Base-by-base conservation (phyloP, 306 rosid genomes). In the Gastrolobium bilobum region DNA sequence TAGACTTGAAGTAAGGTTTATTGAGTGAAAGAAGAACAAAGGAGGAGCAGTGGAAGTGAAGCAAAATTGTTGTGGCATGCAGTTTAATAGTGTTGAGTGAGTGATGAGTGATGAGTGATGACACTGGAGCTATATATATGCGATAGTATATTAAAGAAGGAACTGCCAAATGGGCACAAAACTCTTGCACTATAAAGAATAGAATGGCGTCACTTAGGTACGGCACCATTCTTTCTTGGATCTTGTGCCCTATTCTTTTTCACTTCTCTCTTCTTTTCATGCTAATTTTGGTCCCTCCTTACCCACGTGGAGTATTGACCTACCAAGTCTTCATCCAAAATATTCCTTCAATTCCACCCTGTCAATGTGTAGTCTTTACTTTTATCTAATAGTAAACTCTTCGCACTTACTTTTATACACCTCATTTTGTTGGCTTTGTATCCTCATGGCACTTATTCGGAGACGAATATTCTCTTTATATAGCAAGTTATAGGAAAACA, bases 201-300 rank as follows among this genome's bases (percentile, higher is more conserved):
- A 63, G 60, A 70, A 76, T 73, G 78, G 73, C 71, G 81, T 77
- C 82, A 80, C 77, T 67, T 30, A 37, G 43, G 68, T 48, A 68
- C 33, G 77, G 3, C 10, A 57, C 76, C 78, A 66, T 65, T 71
- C 48, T 68, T 68, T 87, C 79, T 87, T 81, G 85, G 86, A 82
- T 82, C 81, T 54, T 20, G 85, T 71, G 90, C 81, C 80, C 75
- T 20, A 20, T 59, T 37, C 1, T 20, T 56, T 40, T 68, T 50
- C 77, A 51, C 62, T 65, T 43, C 50, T 46, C 64, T 4, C 74
- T 68, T 50, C 9, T 68, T 68, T 68, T 84, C 47, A 62, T 46
- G 63, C 69, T 20, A 30, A 60, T 52, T 82, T 76, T 40, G 64
- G 48, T 30, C 79, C 60, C 51, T 77, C 42, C 37, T 15, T 58